Base-by-base conservation (phyloP, 164 flowering plant genomes). In the Nymphaea colorata region DNA sequence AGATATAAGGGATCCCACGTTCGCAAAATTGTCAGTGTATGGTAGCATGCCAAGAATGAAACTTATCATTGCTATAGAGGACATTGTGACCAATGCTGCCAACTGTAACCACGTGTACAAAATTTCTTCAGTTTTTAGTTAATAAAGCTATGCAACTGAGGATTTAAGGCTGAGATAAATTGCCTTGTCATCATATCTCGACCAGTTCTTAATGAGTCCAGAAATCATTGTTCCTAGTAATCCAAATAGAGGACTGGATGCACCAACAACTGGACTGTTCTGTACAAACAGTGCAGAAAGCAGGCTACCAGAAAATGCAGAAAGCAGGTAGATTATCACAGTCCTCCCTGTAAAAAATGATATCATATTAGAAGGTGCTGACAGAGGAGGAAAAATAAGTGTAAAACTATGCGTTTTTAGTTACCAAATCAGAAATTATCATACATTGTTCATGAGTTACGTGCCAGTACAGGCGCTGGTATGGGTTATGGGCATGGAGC, bases 231-330 rank as follows among this genome's bases (percentile, higher is more conserved):
- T 82, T 67, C 98, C 98, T 61, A 93, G 81, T 73, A 90, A 75
- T 71, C 98, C 96, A 82, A 82, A 86, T 66, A 85, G 73, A 73
- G 90, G 85, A 72, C 82, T 88, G 25, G 96, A 88, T 43, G 97
- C 80, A 68, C 82, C 73, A 68, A 89, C 87, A 45, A 77, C 76
- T 36, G 96, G 90, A 65, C 71, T 77, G 44, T 84, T 75, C 68
- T 70, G 74, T 64, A 87, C 82, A 78, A 85, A 90, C 25, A 85
- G 80, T 59, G 88, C 79, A 68, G 89, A 84, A 44, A 78, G 43
- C 73, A 85, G 72, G 69, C 87, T 78, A 64, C 98, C 96, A n/a
- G 66, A 43, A 68, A 81, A 73, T 67, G 86, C 87, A 44, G 98
- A 88, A 57, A 84, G 77, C 42, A 81, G 62, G 79, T 89, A 90